Percentiles rank a stretch among this genome's conserved stretches.
phyloP scores from a whole-genome alignment of 2,329 filamentous ascomycete species.

The Dactylellina drechsleri region DNA sequence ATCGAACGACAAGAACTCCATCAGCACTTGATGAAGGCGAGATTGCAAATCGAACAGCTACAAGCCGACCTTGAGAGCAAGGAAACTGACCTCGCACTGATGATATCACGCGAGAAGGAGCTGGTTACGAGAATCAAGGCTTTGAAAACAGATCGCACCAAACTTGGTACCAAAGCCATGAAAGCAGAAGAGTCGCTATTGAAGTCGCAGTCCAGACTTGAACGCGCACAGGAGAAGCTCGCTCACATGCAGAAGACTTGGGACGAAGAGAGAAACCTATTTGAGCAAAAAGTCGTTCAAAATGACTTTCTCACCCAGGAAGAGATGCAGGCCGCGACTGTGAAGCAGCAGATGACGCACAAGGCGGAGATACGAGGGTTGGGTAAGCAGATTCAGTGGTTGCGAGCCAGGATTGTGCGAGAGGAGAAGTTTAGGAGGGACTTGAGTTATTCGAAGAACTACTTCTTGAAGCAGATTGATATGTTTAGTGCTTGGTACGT shows the following conservation, averaged over 20 bases:
- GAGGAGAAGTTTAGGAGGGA: constrained; percentile 83
- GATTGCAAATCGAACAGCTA: constrained; percentile 62
- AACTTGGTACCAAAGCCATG: constrained; percentile 54
- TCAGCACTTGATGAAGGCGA: constrained; percentile 62
- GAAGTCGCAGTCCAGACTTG: constrained; percentile 55
- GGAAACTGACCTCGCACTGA: constrained; percentile 58
- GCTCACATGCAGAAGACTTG: constrained; percentile 59
- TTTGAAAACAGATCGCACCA: constrained; percentile 56
- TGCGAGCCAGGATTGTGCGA: constrained; percentile 81
- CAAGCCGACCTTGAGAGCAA: constrained; percentile 59
- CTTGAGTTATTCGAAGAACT: constrained; percentile 86
- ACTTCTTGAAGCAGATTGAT: constrained; percentile 80
- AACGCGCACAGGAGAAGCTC: constrained; percentile 57
- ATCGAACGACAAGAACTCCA: constrained; percentile 64
- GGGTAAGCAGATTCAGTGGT: constrained; percentile 88
- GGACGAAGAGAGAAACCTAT: constrained; percentile 59
- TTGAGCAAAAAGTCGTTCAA: constrained; percentile 68
- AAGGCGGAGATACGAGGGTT: constrained; percentile 81
- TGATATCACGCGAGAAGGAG: constrained; percentile 60
- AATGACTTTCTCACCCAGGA: constrained; percentile 61
- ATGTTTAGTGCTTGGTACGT: constrained; percentile 91
- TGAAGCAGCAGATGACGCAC: constrained; percentile 74
- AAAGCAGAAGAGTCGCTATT: constrained; percentile 55
- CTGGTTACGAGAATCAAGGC: constrained; percentile 59
- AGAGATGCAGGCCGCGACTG: constrained; percentile 63